Evolutionary conservation across 2,329 filamentous ascomycete species (phyloP).

Genomic region (Eutypella sp.): DNA sequence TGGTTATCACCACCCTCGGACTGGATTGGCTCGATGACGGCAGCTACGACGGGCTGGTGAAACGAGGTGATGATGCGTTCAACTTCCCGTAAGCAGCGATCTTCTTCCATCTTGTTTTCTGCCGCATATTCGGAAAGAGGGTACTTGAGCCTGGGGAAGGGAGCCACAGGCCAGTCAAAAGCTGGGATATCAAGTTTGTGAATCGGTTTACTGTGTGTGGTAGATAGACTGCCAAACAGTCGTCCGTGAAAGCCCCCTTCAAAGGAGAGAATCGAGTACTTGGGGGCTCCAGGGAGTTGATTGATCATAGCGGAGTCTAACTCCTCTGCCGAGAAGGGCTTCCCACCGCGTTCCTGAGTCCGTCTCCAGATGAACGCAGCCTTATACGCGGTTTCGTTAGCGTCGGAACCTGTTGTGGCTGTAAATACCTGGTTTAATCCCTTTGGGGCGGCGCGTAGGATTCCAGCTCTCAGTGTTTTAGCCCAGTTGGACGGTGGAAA

Average conservation of each 20-base stretch:
- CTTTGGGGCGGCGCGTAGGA: slow-evolving; percentile 76
- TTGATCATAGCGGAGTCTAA: slow-evolving; percentile 74
- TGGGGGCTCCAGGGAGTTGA: slow-evolving; percentile 67
- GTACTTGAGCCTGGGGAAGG: slow-evolving; percentile 82
- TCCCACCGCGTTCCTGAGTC: slow-evolving; percentile 73
- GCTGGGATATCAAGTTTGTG: slow-evolving; percentile 94
- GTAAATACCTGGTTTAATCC: slow-evolving; percentile 88
- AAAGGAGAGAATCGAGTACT: slow-evolving; percentile 84
- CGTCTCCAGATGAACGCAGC: slow-evolving; percentile 91
- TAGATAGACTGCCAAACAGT: slow-evolving; percentile 80
- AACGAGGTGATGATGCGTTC: slow-evolving; percentile 76
- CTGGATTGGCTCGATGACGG: slow-evolving; percentile 86
- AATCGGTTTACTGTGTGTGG: slow-evolving; percentile 86
- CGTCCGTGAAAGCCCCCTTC: slow-evolving; percentile 85
- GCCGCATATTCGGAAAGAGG: slow-evolving; percentile 73
- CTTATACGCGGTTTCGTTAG: slow-evolving; percentile 93
- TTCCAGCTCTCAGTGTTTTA: slow-evolving; percentile 69
- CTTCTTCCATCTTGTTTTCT: slow-evolving; percentile 76
- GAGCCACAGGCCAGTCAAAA: slow-evolving; percentile 90
- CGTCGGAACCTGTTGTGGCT: slow-evolving; percentile 81
- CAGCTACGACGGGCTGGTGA: slow-evolving; percentile 73
- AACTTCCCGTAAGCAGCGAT: slow-evolving; percentile 75
- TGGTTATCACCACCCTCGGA: slow-evolving; percentile 95
- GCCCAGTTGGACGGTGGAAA: slow-evolving; percentile 86
- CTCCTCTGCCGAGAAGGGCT: slow-evolving; percentile 72